Base-by-base conservation (phyloP, 441 rosid species). In the Hura crepitans region DNA sequence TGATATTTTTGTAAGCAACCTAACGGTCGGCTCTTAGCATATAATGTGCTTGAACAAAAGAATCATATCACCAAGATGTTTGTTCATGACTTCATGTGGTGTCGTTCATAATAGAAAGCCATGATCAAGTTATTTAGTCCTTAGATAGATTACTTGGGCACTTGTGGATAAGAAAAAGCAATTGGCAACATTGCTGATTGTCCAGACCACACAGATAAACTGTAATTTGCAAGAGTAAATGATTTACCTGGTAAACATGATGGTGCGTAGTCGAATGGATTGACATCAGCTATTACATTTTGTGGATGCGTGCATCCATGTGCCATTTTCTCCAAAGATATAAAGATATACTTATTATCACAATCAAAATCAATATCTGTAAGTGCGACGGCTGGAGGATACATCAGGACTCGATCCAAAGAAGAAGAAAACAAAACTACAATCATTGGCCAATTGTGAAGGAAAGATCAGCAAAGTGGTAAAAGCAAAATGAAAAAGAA, bases 201-300 rank as follows among this genome's bases (percentile, higher is more conserved):
- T 11, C 28, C 46, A 30, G 57, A 31, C 2, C 15, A 37, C n/a
- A 35, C 25, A 6, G 42, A 43, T 18, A 11, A 15, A 33, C 0
- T 3, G 23, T 14, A 39, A 51, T 6, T n/a, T n/a, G 17, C 28
- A 42, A 18, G 15, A 33, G 27, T 10, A 68, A 17, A 2, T 12
- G 55, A 22, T 2, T 22, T 35, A 61, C 91, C 74, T 0, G 82
- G 84, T 45, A 88, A 80, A 79, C 80, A 25, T 35, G 75, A 66
- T 50, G 91, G 91, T 18, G 3, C 12, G 37, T 17, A 17, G 56
- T 0, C 0, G 75, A 69, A 79, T n/a, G 89, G 88, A 78, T 82
- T 80, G 37, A 72, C 55, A 18, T 56, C 73, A 49, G 69, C 37
- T 23, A 79, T 33, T 45, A 88, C 89, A 74, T 88, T 85, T 43